phyloP scores from a whole-genome alignment of 768 basidiomycete species.

The Hygrocybe coccinea region DNA sequence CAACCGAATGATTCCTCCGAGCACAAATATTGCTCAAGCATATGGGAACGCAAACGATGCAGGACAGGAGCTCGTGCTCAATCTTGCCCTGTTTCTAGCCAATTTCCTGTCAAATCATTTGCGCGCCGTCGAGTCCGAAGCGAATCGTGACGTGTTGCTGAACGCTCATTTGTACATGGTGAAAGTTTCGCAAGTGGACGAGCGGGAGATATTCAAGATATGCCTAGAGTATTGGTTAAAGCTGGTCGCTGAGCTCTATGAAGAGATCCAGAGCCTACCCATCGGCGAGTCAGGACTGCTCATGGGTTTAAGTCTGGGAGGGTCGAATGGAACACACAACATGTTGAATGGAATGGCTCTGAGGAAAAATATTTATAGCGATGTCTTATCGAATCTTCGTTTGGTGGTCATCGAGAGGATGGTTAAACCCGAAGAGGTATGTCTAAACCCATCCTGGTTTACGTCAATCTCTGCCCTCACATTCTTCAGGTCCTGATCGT shows the following conservation, averaged over 20 bases:
- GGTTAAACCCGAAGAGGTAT: constrained; percentile 98
- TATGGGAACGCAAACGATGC: constrained; percentile 86
- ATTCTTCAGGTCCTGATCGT: constrained; percentile 81
- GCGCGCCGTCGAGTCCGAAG: constrained; percentile 87
- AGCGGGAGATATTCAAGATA: constrained; percentile 99
- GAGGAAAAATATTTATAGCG: constrained; percentile 92
- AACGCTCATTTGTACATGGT: constrained; percentile 99
- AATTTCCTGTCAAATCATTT: constrained; percentile 95
- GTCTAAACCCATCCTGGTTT: constrained; percentile 14
- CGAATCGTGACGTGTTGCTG: constrained; percentile 85
- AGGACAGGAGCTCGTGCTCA: constrained; percentile 95
- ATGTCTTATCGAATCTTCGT: constrained; percentile 89
- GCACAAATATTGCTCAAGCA: constrained; percentile 89
- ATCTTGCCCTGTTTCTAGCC: constrained; percentile 93
- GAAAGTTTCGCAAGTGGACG: constrained; percentile 96
- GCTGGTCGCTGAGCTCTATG: constrained; percentile 93
- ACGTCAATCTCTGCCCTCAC: constrained; percentile 1
- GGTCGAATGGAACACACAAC: constrained; percentile 53
- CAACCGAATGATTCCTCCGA: constrained; percentile 95
- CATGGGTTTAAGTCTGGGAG: constrained; percentile 85
- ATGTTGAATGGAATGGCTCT: constrained; percentile 75
- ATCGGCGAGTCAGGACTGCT: constrained; percentile 81
- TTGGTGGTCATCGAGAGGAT: constrained; percentile 97
- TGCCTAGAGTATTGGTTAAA: constrained; percentile 97
- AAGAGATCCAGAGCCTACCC: constrained; percentile 90